These are phyloP conservation scores for Erysimum cheiranthoides DNA, from an alignment of 345 rosid genomes.

Conservation along the genomic window DNA sequence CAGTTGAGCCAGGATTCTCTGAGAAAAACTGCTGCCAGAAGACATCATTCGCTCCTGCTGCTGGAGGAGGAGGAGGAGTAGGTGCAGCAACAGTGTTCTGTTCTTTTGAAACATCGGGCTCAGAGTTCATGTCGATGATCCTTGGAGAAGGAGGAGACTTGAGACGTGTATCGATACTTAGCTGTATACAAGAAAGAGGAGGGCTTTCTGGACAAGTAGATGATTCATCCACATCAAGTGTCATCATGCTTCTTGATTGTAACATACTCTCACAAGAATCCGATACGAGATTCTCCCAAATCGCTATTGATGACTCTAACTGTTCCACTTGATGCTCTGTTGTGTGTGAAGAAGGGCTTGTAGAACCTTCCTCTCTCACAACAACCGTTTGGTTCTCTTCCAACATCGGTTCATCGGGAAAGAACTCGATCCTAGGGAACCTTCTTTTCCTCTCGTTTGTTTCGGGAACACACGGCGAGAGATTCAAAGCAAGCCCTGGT, in stretches of 20 bases:
- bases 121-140: slow-evolving; percentile 82
- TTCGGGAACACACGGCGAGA: slow-evolving; percentile 53
- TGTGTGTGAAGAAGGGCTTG: slow-evolving; percentile 50
- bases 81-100: slow-evolving; percentile 5
- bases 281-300: slow-evolving; percentile 73
- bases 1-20: slow-evolving; percentile 85
- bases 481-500: slow-evolving; percentile 69
- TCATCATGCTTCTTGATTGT: slow-evolving; percentile 53
- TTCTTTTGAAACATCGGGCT: slow-evolving; percentile 56
- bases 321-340: slow-evolving; percentile 60
- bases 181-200: slow-evolving; percentile 60
- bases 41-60: slow-evolving; percentile 79
- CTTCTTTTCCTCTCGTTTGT: slow-evolving; percentile 85
- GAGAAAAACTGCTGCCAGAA: slow-evolving; percentile 97
- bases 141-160: slow-evolving; percentile 56
- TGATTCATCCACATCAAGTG: slow-evolving; percentile 65
- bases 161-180: slow-evolving; percentile 55
- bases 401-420: slow-evolving; percentile 40
- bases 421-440: slow-evolving; percentile 54
- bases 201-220: slow-evolving; percentile 79
- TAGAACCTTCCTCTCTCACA: slow-evolving; percentile 44
- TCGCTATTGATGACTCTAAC: slow-evolving; percentile 70
- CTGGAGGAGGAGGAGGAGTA: slow-evolving; percentile 30
- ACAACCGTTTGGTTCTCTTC: slow-evolving; percentile 53
- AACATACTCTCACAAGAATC: slow-evolving; percentile 51